phyloP scores from a whole-genome alignment of 305 asterid species.

The Fraxinus baroniana region DNA sequence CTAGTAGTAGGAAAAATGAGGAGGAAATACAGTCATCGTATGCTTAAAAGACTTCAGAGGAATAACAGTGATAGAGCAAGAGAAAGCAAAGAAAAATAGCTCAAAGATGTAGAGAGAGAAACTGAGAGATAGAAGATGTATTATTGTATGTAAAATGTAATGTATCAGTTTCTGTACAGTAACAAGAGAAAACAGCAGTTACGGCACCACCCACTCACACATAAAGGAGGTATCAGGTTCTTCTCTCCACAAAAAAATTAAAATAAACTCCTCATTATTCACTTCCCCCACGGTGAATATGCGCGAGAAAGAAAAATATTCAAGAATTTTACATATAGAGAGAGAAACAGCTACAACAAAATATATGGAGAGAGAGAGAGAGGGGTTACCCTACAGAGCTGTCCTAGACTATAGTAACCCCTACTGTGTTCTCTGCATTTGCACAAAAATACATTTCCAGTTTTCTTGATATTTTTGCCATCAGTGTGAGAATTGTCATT shows the following conservation, averaged over 20 bases:
- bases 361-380: neutral
- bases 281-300: slow-evolving; percentile 44
- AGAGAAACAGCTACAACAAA: slow-evolving; percentile 12
- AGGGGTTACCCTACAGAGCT: slow-evolving; percentile 39
- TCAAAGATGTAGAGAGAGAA: slow-evolving; percentile 12
- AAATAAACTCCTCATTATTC: slow-evolving; percentile 54
- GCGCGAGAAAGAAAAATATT: slow-evolving; percentile 34
- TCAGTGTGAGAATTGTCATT: slow-evolving; percentile 22
- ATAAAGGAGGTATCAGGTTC: slow-evolving; percentile 79
- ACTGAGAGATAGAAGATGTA: slow-evolving; percentile 14
- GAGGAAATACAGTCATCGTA: slow-evolving; percentile 24
- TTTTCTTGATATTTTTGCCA: slow-evolving; percentile 27
- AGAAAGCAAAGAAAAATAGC: slow-evolving; percentile 19
- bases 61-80: slow-evolving; percentile 19
- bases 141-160: neutral
- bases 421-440: slow-evolving; percentile 27
- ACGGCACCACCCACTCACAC: slow-evolving; percentile 57
- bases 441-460: neutral
- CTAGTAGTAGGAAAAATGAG: neutral
- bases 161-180: slow-evolving; percentile 17
- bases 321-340: slow-evolving; percentile 16
- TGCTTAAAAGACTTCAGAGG: slow-evolving; percentile 15
- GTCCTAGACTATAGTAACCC: slow-evolving; percentile 61
- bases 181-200: slow-evolving; percentile 33
- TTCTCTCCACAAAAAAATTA: slow-evolving; percentile 38